Evolutionary conservation across 2,329 filamentous ascomycete species (phyloP).

Genomic region (Gaeumannomyces sp.): DNA sequence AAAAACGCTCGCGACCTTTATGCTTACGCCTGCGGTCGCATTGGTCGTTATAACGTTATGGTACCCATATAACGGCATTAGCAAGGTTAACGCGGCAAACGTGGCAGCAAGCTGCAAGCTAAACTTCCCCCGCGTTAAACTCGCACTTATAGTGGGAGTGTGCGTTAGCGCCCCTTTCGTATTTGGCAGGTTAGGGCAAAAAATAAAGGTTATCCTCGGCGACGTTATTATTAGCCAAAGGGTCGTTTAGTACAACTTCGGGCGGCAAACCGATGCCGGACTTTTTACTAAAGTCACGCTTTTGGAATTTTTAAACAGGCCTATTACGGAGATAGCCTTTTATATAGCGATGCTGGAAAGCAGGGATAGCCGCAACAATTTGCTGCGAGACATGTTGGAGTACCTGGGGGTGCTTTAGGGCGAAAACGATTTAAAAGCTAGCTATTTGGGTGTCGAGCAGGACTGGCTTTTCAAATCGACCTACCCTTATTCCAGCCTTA

Average conservation of each 20-base stretch:
- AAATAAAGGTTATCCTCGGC: slow-evolving; percentile 19
- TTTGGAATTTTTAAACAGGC: slow-evolving; percentile 15
- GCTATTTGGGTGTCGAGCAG: slow-evolving; percentile 12
- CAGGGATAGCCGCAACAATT: slow-evolving; percentile 1
- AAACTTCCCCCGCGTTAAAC: slow-evolving; percentile 17
- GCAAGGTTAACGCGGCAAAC: slow-evolving; percentile 14
- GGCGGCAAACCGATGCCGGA: slow-evolving; percentile 14
- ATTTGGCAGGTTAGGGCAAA: background rate
- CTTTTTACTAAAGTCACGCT: slow-evolving; percentile 15
- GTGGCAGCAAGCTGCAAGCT: slow-evolving; percentile 10
- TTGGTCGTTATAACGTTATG: slow-evolving; percentile 8
- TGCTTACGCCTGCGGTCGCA: slow-evolving; percentile 19
- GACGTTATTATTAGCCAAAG: slow-evolving; percentile 19
- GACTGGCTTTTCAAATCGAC: slow-evolving; percentile 16
- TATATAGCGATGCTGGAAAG: slow-evolving; percentile 14
- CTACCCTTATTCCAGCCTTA: slow-evolving; percentile 12
- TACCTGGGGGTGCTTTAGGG: slow-evolving; percentile 5
- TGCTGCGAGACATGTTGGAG: slow-evolving; percentile 10
- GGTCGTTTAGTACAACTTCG: slow-evolving; percentile 19
- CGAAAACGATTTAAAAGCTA: slow-evolving; percentile 7
- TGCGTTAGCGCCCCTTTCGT: background rate
- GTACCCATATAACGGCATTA: slow-evolving; percentile 13
- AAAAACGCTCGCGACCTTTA: slow-evolving; percentile 24
- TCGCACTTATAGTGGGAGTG: background rate
- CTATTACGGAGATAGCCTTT: slow-evolving; percentile 12